Conservation (phyloP, 441 rosid species). For the Monsonia emarginata region DNA sequence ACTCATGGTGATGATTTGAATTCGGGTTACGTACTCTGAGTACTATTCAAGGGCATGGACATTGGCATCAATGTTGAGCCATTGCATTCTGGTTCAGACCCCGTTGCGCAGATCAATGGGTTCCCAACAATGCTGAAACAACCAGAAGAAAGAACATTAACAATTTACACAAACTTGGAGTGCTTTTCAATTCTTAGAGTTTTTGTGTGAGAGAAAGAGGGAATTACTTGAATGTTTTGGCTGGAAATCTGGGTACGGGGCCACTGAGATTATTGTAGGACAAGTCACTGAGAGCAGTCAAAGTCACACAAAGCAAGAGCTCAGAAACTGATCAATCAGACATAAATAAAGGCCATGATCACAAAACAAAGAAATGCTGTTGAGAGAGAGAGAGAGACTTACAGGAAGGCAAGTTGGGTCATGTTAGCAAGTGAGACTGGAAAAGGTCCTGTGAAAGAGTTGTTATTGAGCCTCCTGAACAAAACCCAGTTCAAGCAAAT, state of each 20-base stretch:
- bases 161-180: too few species aligned
- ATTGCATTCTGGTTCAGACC: conserved; percentile 76
- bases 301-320: conserved; percentile 9
- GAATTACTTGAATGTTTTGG: conserved; percentile 79
- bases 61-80: conserved; percentile 75
- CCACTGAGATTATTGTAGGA: conserved; percentile 87
- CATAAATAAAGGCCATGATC: background rate
- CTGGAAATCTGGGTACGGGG: conserved; percentile 70
- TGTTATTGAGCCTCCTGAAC: conserved; percentile 81
- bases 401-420: conserved; percentile 84
- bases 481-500: conserved; percentile 16
- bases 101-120: conserved; percentile 74
- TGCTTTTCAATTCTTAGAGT: background rate
- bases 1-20: background rate
- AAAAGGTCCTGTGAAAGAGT: conserved; percentile 59
- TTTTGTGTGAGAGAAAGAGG: conserved; percentile 1
- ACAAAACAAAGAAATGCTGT: conserved; percentile 1
- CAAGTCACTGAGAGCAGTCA: conserved; percentile 54
- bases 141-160: background rate
- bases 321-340: conserved; percentile 1
- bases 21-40: conserved; percentile 59
- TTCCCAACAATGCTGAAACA: conserved; percentile 70
- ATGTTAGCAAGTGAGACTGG: conserved; percentile 67
- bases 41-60: conserved; percentile 77
- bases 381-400: conserved; percentile 42